Base-by-base conservation (phyloP, 1,139 yeast species). In the Scheffersomyces parashehatae region DNA sequence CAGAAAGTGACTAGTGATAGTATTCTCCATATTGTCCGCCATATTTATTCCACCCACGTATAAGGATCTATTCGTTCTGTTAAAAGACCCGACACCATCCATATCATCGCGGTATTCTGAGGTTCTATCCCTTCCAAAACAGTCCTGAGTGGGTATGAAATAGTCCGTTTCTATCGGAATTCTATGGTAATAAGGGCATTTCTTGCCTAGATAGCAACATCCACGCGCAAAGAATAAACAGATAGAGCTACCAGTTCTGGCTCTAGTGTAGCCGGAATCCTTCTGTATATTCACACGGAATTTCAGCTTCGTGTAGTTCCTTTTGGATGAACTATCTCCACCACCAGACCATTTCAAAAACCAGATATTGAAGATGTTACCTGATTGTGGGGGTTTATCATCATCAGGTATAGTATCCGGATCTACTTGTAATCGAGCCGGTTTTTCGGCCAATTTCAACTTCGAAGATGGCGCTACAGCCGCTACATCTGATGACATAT, bases 1-100 rank as follows among this genome's bases (percentile, higher is more conserved):
- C 29, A 75, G 70, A 56, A 93, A 91, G 52, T 75, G 78, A 48
- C 73, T 71, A 7, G 75, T 65, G 20, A 73, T 34, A 7, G 55
- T 41, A 9, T 56, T 57, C 38, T 73, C 77, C 4, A 63, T 55
- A n/a, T 47, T 46, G 14, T 62, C 58, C 29, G 49, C 55, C 53
- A 65, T 56, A 38, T 65, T 69, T 20, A 89, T 68, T 1, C 89
- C 84, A 15, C 96, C 95, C 2, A 93, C 78, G 58, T 85, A 91
- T 8, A 93, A 61, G 0, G 97, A 89, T 44, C 84, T 67, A 59
- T 90, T 91, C 24, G 73, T 73, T 32, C 75, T 68, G 52, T 79
- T 75, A 58, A 91, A 83, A n/a, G 91, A 83, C 0, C 98, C 99
- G 2, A 89, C 86, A 16, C 98, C 99, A 36, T 87, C 84, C 97